Evolutionary conservation across 768 basidiomycete species (phyloP), one percentile per base, ranked within the genome.

Genomic region (Nevesoporus exiguus): DNA sequence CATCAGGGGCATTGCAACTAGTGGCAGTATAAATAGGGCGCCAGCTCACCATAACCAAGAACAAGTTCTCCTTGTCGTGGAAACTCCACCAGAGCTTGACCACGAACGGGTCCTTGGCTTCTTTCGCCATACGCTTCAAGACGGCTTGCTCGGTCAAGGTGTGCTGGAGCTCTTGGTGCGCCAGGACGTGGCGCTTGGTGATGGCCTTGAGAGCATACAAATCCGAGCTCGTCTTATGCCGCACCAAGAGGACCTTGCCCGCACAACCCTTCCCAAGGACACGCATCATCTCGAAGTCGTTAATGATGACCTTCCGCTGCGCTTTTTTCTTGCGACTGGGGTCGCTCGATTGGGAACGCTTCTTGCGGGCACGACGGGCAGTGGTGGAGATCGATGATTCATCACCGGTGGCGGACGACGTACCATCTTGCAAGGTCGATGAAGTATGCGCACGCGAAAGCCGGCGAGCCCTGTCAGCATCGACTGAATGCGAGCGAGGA

Each of bases 231-330:
- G 74, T 73, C 73, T 88, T 89, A 64, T 96, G 85, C 62, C 84
- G 82, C 45, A 98, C 96, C 51, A 98, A 82, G 37, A 98, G 73
- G 17, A 98, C 96, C 71, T 98, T 97, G 45, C 96, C 97, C 5
- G 97, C 96, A 66, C 95, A 98, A 1, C 97, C 97, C 73, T 94
- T 97, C 17, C 97, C 97, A 13, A 99, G 76, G 30, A 98, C 96
- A 15, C 93, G 83, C 80, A 98, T 85, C 84, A 98, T 91, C 75
- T 98, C 93, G 68, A 99, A 99, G 74, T 98, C 94, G 60, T 92
- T 82, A 54, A 98, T 80, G 41, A 77, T 75, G 31, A 93, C 88
- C 71, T 93, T 92, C 49, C 83, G 80, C 52, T 81, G 72, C 14
- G 65, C 55, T 39, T 74, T 85, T 63, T 82, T 81, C 69, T 70